Percentiles rank a stretch among this genome's conserved stretches.
Evolutionary conservation across 2,329 filamentous ascomycete genomes (phyloP).

Genomic region (Fusarium ramigenum): DNA sequence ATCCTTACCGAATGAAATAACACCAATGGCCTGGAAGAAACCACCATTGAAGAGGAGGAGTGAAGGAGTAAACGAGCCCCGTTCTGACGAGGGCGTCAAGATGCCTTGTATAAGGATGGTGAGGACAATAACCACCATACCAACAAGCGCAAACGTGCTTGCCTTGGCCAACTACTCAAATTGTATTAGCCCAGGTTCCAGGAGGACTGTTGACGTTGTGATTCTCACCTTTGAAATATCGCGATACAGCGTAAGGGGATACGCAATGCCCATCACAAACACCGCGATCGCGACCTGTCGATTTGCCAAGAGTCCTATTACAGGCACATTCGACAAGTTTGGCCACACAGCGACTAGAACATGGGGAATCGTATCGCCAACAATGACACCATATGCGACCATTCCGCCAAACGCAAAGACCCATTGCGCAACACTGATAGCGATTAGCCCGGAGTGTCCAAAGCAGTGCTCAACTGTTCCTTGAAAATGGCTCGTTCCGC

Average conservation of each 20-base stretch:
- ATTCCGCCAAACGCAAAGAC: slow-evolving; percentile 98
- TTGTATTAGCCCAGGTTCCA: slow-evolving; percentile 17
- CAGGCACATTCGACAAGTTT: slow-evolving; percentile 73
- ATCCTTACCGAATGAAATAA: slow-evolving; percentile 90
- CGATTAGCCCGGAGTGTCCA: slow-evolving; percentile 85
- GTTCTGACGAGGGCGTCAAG: slow-evolving; percentile 74
- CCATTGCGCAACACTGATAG: slow-evolving; percentile 93
- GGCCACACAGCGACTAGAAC: slow-evolving; percentile 88
- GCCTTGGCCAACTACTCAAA: slow-evolving; percentile 84
- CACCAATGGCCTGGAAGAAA: slow-evolving; percentile 94
- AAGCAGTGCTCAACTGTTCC: slow-evolving; percentile 97
- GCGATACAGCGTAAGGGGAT: slow-evolving; percentile 89
- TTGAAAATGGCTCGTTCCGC: slow-evolving; percentile 92
- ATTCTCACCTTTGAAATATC: slow-evolving; percentile 90
- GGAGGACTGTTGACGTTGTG: neutral
- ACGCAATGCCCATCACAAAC: slow-evolving; percentile 86
- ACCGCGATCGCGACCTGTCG: slow-evolving; percentile 87
- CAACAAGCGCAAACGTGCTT: slow-evolving; percentile 89
- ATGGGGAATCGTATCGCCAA: slow-evolving; percentile 94
- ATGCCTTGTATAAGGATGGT: slow-evolving; percentile 88
- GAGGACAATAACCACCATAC: slow-evolving; percentile 89
- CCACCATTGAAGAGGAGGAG: slow-evolving; percentile 84
- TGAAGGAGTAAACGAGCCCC: slow-evolving; percentile 75
- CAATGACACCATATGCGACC: slow-evolving; percentile 97
- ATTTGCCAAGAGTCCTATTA: slow-evolving; percentile 84